Evolutionary conservation across 2,329 filamentous ascomycete genomes (phyloP), one percentile per base, ranked within the genome.

Genomic region (Colletotrichum truncatum): DNA sequence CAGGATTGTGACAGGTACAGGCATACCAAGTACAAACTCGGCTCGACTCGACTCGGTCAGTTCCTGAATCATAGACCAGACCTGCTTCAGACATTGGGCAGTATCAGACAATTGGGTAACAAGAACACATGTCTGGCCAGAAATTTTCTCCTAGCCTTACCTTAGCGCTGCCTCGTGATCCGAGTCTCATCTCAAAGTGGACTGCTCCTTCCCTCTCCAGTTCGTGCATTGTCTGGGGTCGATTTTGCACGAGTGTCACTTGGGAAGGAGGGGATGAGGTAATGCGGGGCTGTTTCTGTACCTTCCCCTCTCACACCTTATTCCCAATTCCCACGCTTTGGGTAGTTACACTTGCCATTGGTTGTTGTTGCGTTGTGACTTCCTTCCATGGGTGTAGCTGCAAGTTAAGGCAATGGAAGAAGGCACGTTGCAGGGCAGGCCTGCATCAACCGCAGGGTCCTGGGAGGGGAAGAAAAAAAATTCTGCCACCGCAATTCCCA

Each of bases 141-240:
- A 43, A 23, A 21, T 21, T 6, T 9, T 51, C 46, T 28, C 48
- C 30, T 52, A 18, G 16, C 2, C 30, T 21, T 16, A 10, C 9
- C 38, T 23, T 61, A 60, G 60, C 45, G 54, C 38, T n/a, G 45
- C n/a, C 46, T 60, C 48, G 48, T 53, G 56, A 53, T 53, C 18
- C n/a, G 25, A 10, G 48, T 53, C 56, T 34, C 56, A 28, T 61
- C 48, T 41, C 25, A 43, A 54, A 11, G 12, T 18, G 53, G 12
- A 16, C 45, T 43, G 41, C 62, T 62, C 57, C 57, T 65, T 62
- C 62, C 57, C 34, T 55, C 62, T 65, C 56, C 18, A 65, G 43
- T 45, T 62, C 32, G 48, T 62, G 57, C 34, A 25, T 61, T 49
- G 62, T 55, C 62, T 55, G 49, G 49, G 56, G 62, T 28, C 28